Evolutionary conservation across 768 basidiomycete genomes (phyloP).

Genomic region (Cyathus striatus): DNA sequence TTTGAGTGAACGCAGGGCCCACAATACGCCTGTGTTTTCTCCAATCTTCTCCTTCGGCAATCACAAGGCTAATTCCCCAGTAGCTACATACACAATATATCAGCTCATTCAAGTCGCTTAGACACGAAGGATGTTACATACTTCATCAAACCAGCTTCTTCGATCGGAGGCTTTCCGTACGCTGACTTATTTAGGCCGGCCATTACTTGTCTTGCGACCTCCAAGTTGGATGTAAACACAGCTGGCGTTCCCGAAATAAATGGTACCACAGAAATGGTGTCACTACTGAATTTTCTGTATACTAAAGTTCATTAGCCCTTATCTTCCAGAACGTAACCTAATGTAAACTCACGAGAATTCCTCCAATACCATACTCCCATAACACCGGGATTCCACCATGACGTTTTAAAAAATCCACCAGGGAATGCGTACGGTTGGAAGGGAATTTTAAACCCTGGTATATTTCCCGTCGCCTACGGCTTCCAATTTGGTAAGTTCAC

Average conservation of each 20-base stretch:
- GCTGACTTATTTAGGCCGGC: slow-evolving; percentile 12
- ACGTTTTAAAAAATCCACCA: slow-evolving; percentile 18
- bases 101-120: not conserved
- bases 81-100: slow-evolving; percentile 8
- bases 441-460: slow-evolving; percentile 19
- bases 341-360: slow-evolving; percentile 10
- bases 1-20: slow-evolving; percentile 24
- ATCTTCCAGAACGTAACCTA: slow-evolving; percentile 1
- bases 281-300: slow-evolving; percentile 4
- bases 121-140: slow-evolving; percentile 8
- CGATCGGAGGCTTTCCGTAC: slow-evolving; percentile 19
- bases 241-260: slow-evolving; percentile 12
- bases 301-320: not conserved
- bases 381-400: slow-evolving; percentile 21
- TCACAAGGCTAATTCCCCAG: slow-evolving; percentile 29
- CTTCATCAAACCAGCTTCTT: slow-evolving; percentile 8
- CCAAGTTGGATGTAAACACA: slow-evolving; percentile 21
- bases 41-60: slow-evolving; percentile 26
- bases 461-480: slow-evolving; percentile 13
- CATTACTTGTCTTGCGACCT: slow-evolving; percentile 19
- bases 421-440: slow-evolving; percentile 21
- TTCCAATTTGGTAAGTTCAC: too few species aligned
- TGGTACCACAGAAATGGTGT: slow-evolving; percentile 17
- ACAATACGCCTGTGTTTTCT: slow-evolving; percentile 27
- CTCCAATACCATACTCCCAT: slow-evolving; percentile 18